phyloP scores from a whole-genome alignment of 306 rosid genomes.

The Prunus salicina region DNA sequence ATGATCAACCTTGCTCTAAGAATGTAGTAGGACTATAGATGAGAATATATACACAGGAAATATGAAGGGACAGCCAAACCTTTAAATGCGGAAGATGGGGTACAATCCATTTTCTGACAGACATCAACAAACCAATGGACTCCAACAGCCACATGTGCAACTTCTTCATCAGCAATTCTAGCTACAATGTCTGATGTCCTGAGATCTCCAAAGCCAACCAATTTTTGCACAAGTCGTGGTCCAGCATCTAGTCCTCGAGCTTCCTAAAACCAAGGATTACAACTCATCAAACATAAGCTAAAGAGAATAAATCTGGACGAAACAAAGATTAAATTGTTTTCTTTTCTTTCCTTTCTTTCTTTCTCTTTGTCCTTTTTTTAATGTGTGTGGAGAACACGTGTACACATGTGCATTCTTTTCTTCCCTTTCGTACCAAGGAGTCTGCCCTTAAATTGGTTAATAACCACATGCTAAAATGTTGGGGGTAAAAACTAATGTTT shows the following conservation, averaged over 20 bases:
- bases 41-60: slow-evolving; percentile 12
- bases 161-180: slow-evolving; percentile 92
- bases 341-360: too few species aligned
- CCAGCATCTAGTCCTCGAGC: slow-evolving; percentile 99
- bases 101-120: slow-evolving; percentile 62
- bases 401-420: neutral
- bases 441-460: neutral
- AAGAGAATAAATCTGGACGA: neutral
- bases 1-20: slow-evolving; percentile 23
- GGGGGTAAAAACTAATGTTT: neutral
- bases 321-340: neutral
- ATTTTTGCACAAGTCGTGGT: slow-evolving; percentile 75
- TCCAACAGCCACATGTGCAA: slow-evolving; percentile 96
- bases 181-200: slow-evolving; percentile 76
- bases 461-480: neutral
- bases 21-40: neutral
- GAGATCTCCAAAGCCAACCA: slow-evolving; percentile 86
- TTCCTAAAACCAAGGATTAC: slow-evolving; percentile 44
- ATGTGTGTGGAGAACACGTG: too few species aligned
- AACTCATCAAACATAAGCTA: neutral
- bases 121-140: slow-evolving; percentile 73
- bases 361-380: too few species aligned
- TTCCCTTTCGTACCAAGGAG: neutral
- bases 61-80: slow-evolving; percentile 42
- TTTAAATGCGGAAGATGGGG: slow-evolving; percentile 75